Evolutionary conservation across 2,329 filamentous ascomycete genomes (phyloP).

Genomic region (Conoideocrella luteorostrata): DNA sequence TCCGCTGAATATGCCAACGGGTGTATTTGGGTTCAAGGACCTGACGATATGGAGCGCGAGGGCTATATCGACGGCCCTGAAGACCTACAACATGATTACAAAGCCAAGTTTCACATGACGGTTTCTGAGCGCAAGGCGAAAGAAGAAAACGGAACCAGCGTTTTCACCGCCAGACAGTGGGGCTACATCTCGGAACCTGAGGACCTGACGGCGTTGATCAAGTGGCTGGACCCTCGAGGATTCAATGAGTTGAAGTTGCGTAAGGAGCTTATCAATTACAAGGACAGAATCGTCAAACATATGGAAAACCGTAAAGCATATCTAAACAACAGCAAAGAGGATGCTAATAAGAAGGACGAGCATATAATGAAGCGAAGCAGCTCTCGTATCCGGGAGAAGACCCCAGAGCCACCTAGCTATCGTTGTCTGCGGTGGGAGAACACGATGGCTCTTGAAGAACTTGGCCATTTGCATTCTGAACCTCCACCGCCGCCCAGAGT

Average conservation of each 20-base stretch:
- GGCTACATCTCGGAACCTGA: slow-evolving; percentile 81
- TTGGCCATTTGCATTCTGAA: slow-evolving; percentile 52
- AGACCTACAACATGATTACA: slow-evolving; percentile 69
- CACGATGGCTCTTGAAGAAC: slow-evolving; percentile 48
- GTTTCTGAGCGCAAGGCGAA: slow-evolving; percentile 76
- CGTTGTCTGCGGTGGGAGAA: slow-evolving; percentile 51
- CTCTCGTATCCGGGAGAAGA: slow-evolving; percentile 37
- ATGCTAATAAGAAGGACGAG: slow-evolving; percentile 33
- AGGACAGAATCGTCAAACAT: slow-evolving; percentile 66
- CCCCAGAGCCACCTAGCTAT: slow-evolving; percentile 39
- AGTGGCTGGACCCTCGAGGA: slow-evolving; percentile 84
- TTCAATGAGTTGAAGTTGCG: slow-evolving; percentile 79
- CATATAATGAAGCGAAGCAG: slow-evolving; percentile 35
- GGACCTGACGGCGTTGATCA: slow-evolving; percentile 69
- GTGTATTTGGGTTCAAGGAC: slow-evolving; percentile 93
- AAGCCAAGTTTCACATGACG: slow-evolving; percentile 70
- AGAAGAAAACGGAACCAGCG: slow-evolving; percentile 78
- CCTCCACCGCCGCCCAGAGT: slow-evolving; percentile 44
- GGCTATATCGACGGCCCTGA: slow-evolving; percentile 76
- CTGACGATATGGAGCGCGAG: slow-evolving; percentile 77
- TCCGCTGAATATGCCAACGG: slow-evolving; percentile 87
- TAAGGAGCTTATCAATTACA: slow-evolving; percentile 76
- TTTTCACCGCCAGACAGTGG: slow-evolving; percentile 77
- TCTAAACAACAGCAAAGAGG: slow-evolving; percentile 34
- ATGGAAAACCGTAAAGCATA: slow-evolving; percentile 79